A percentile compares a stretch with the other conserved stretches of the same genome.
phyloP scores from a whole-genome alignment of 106 monocot species.

The Apostasia ramifera region DNA sequence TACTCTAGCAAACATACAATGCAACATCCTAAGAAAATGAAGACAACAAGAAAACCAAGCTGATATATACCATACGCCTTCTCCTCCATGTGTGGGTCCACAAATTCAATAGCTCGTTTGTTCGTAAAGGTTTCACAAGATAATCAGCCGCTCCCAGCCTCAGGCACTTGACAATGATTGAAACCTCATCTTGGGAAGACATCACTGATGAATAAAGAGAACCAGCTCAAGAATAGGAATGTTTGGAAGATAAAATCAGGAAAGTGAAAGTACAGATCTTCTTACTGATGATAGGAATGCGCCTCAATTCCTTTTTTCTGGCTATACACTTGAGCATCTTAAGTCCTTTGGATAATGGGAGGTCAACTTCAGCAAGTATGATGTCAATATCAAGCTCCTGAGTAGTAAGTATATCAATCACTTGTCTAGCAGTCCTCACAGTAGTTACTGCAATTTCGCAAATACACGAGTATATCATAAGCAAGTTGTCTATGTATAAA shows the following conservation, averaged over 20 bases:
- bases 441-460: constrained; percentile 37
- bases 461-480: neutral
- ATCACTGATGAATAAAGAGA: constrained; percentile 34
- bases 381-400: constrained; percentile 56
- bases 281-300: constrained; percentile 71
- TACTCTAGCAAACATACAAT: neutral
- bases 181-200: constrained; percentile 67
- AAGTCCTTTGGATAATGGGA: constrained; percentile 49
- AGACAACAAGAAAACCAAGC: constrained; percentile 5
- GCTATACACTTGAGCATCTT: constrained; percentile 69
- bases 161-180: constrained; percentile 69
- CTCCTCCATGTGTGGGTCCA: constrained; percentile 82
- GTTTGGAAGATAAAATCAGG: neutral
- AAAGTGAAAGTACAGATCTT: neutral
- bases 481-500: neutral
- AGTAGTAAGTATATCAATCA: constrained; percentile 44
- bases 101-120: constrained; percentile 59
- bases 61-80: constrained; percentile 44
- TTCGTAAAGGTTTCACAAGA: constrained; percentile 67
- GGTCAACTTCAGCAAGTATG: constrained; percentile 60
- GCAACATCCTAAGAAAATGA: neutral
- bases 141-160: constrained; percentile 75
- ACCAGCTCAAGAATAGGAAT: neutral
- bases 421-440: constrained; percentile 66
- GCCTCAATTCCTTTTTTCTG: constrained; percentile 41